Percentiles rank a stretch among this genome's conserved stretches.
These are phyloP conservation scores for Lepiota venenata DNA, from an alignment of 768 basidiomycete species.

Conservation along the genomic window DNA sequence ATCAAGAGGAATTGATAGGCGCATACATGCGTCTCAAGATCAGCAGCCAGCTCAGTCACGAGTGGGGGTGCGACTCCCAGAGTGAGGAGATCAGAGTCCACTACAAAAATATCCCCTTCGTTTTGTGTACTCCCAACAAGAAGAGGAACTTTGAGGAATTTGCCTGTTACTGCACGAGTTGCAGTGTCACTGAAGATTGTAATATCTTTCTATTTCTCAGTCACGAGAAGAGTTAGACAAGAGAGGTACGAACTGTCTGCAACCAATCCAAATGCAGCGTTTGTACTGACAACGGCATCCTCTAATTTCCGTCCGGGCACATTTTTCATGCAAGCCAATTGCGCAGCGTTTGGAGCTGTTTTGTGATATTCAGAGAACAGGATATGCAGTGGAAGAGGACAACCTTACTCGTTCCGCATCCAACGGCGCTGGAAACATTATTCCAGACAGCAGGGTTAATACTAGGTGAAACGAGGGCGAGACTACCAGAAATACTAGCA, in stretches of 20 bases:
- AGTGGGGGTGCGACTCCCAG: slow-evolving; percentile 25
- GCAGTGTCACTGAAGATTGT: slow-evolving; percentile 30
- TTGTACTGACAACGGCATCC: slow-evolving; percentile 27
- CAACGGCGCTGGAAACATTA: slow-evolving; percentile 24
- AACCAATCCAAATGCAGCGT: slow-evolving; percentile 24
- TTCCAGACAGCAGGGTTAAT: slow-evolving; percentile 27
- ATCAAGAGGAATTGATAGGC: background rate
- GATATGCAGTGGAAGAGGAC: background rate
- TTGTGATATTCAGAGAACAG: background rate
- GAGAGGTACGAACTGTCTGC: slow-evolving; percentile 25
- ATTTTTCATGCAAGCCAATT: slow-evolving; percentile 34
- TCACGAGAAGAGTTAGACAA: background rate
- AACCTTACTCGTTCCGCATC: slow-evolving; percentile 29
- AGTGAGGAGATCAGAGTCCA: slow-evolving; percentile 22
- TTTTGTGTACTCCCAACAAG: slow-evolving; percentile 28
- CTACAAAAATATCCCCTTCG: slow-evolving; percentile 33
- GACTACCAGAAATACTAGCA: slow-evolving; percentile 14
- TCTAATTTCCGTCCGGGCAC: slow-evolving; percentile 27
- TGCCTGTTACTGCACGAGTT: slow-evolving; percentile 22
- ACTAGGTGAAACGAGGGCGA: slow-evolving; percentile 10
- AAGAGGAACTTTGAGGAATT: slow-evolving; percentile 27
- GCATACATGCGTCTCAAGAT: slow-evolving; percentile 28
- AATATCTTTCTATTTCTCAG: slow-evolving; percentile 19
- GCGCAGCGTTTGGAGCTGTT: slow-evolving; percentile 21
- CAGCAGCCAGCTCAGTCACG: slow-evolving; percentile 25